phyloP scores from a whole-genome alignment of 805 yeast species.

The Yarrowia sp. region DNA sequence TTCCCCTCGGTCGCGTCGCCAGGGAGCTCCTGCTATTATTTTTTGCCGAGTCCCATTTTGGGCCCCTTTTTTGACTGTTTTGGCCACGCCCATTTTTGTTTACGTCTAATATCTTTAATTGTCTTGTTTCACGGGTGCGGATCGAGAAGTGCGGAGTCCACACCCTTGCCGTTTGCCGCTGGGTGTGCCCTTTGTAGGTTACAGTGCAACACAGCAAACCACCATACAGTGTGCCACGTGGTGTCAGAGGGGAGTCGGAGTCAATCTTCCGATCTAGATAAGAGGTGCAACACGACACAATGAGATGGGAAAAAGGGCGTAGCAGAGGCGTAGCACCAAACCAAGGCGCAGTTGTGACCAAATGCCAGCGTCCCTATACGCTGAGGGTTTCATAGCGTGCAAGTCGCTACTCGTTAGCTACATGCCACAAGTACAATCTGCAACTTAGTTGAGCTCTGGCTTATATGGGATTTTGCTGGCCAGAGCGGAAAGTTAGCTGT shows the following conservation, averaged over 20 bases:
- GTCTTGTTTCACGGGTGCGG: slow-evolving; percentile 12
- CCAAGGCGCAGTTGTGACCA: background rate
- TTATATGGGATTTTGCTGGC: background rate
- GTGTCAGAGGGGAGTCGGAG: background rate
- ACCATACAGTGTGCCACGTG: slow-evolving; percentile 12
- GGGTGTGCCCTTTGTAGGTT: background rate
- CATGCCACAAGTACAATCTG: background rate
- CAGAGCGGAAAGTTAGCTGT: background rate
- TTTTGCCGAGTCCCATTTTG: background rate
- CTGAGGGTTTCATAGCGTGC: background rate
- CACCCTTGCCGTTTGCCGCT: background rate
- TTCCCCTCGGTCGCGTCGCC: too few relatives aligned
- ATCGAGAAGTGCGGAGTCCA: slow-evolving; percentile 1
- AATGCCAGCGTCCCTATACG: too few relatives aligned
- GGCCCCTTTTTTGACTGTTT: background rate
- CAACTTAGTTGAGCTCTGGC: background rate
- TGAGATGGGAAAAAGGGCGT: background rate
- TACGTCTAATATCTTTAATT: slow-evolving; percentile 5
- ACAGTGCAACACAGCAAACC: slow-evolving; percentile 1
- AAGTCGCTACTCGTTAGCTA: background rate
- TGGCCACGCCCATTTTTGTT: background rate
- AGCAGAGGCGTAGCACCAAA: too few relatives aligned
- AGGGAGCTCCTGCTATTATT: background rate
- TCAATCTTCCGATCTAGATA: background rate
- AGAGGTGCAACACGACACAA: too few relatives aligned